phyloP scores from a whole-genome alignment of 768 basidiomycete species.

The Amanita rimosa region DNA sequence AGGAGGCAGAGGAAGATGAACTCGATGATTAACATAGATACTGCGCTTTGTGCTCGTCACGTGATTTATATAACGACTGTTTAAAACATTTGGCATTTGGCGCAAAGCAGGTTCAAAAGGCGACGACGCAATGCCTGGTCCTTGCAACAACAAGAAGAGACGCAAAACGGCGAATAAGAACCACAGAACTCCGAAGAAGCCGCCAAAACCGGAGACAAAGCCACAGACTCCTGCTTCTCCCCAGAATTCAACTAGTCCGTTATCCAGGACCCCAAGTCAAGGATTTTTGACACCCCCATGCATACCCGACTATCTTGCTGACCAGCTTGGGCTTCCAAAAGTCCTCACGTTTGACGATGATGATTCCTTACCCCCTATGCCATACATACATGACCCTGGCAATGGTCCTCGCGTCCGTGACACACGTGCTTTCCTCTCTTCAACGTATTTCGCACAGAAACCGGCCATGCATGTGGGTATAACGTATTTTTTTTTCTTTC shows the following conservation, averaged over 20 bases:
- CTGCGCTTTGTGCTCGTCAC: background rate
- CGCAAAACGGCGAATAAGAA: slow-evolving; percentile 27
- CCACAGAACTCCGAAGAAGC: slow-evolving; percentile 7
- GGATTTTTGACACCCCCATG: slow-evolving; percentile 11
- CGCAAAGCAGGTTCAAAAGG: background rate
- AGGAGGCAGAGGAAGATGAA: slow-evolving; percentile 13
- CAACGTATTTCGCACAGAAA: slow-evolving; percentile 55
- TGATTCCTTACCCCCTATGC: slow-evolving; percentile 25
- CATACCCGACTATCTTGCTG: slow-evolving; percentile 1
- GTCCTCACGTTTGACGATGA: slow-evolving; percentile 5
- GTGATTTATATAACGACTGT: background rate
- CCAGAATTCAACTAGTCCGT: slow-evolving; percentile 9
- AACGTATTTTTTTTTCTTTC: background rate
- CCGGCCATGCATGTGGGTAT: slow-evolving; percentile 38
- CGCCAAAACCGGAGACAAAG: background rate
- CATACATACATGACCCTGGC: slow-evolving; percentile 69
- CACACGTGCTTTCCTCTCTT: slow-evolving; percentile 49
- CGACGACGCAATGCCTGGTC: slow-evolving; percentile 41
- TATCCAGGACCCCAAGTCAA: slow-evolving; percentile 11
- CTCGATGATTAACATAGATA: slow-evolving; percentile 3
- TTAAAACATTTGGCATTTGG: too few relatives aligned
- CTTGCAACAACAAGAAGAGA: slow-evolving; percentile 41
- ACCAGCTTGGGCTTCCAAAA: background rate
- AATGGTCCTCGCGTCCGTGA: slow-evolving; percentile 69
- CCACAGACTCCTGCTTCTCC: background rate